Evolutionary conservation across 2,329 filamentous ascomycete genomes (phyloP).

Genomic region (Rhinocladiella similis): DNA sequence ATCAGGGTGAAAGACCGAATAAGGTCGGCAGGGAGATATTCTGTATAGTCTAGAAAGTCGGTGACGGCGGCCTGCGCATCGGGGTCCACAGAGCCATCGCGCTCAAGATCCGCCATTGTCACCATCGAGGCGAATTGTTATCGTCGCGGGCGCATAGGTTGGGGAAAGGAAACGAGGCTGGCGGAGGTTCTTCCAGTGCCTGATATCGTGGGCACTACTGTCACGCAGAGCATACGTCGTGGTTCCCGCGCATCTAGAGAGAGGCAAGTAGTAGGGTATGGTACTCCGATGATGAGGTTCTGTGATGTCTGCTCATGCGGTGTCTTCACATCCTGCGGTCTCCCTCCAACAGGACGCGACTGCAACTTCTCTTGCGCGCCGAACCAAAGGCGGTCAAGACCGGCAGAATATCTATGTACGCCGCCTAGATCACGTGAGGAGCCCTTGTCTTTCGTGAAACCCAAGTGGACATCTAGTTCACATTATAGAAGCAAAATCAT

Average conservation of each 20-base stretch:
- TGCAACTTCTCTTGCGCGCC: background rate
- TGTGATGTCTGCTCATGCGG: too few species aligned
- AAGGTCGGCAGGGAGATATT: slow-evolving; percentile 66
- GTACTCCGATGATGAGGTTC: too few species aligned
- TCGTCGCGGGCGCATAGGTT: slow-evolving; percentile 22
- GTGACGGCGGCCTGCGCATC: slow-evolving; percentile 66
- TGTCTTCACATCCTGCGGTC: background rate
- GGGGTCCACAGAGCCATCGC: slow-evolving; percentile 55
- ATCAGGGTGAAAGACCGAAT: slow-evolving; percentile 64
- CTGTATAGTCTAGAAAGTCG: slow-evolving; percentile 69
- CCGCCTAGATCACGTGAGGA: slow-evolving; percentile 2
- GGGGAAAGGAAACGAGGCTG: background rate
- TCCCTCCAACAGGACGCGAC: background rate
- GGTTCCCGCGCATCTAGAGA: too few species aligned
- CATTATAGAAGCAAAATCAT: too few species aligned
- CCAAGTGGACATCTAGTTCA: too few species aligned
- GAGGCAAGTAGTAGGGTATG: too few species aligned
- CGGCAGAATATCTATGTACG: slow-evolving; percentile 5
- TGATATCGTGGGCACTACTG: background rate
- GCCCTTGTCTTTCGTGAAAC: too few species aligned
- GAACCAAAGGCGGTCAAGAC: slow-evolving; percentile 11
- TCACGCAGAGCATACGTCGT: background rate
- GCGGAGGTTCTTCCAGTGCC: slow-evolving; percentile 15
- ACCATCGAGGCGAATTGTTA: slow-evolving; percentile 28
- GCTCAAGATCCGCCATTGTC: slow-evolving; percentile 43